Percentiles rank a stretch among this genome's conserved stretches.
Conservation (phyloP, 805 yeast species). For the Myxozyma mucilagina region DNA sequence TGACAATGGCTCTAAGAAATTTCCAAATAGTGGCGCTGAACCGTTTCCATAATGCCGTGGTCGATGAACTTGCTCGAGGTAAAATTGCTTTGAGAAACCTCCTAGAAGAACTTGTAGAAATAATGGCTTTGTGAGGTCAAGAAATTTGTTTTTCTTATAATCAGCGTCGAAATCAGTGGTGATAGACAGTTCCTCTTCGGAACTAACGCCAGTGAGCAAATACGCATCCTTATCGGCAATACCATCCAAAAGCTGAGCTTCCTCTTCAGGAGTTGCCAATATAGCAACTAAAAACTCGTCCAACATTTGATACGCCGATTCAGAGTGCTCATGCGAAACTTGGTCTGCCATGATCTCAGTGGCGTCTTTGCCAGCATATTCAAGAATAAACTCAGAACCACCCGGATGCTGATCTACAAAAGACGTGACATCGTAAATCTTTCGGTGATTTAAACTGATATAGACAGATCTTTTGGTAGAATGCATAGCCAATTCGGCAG, state of each 20-base stretch:
- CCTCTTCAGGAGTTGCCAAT: slow-evolving; percentile 79
- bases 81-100: slow-evolving; percentile 80
- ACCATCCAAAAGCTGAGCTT: slow-evolving; percentile 59
- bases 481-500: slow-evolving; percentile 55
- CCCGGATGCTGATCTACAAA: slow-evolving; percentile 75
- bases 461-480: slow-evolving; percentile 53
- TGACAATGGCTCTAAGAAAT: slow-evolving; percentile 87
- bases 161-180: slow-evolving; percentile 79
- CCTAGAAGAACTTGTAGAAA: slow-evolving; percentile 76
- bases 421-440: slow-evolving; percentile 78
- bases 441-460: slow-evolving; percentile 70
- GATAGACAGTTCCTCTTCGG: slow-evolving; percentile 68
- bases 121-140: slow-evolving; percentile 82
- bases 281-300: slow-evolving; percentile 82
- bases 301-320: slow-evolving; percentile 80
- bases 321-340: slow-evolving; percentile 74
- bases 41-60: slow-evolving; percentile 98
- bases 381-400: slow-evolving; percentile 56
- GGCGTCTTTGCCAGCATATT: slow-evolving; percentile 43
- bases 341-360: slow-evolving; percentile 77
- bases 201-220: slow-evolving; percentile 54
- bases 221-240: slow-evolving; percentile 42
- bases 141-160: slow-evolving; percentile 72
- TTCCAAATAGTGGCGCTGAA: slow-evolving; percentile 93
- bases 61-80: slow-evolving; percentile 93